Evolutionary conservation across 2,329 filamentous ascomycete species (phyloP).

Genomic region (Periconia digitata): DNA sequence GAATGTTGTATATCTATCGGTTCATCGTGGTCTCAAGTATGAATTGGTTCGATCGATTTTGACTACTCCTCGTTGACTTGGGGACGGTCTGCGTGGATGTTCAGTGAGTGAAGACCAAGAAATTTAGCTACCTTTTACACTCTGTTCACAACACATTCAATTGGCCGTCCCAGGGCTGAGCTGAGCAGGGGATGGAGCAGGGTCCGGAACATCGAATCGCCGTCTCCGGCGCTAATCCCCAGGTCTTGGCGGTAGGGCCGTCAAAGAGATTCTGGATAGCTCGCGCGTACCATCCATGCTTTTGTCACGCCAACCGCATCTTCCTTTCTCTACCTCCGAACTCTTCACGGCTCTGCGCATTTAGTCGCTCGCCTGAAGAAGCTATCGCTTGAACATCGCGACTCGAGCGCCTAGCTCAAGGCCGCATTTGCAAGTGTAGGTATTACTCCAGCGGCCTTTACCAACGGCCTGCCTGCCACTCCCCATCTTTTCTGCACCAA

Average conservation of each 20-base stretch:
- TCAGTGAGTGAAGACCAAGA: not conserved
- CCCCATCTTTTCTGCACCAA: too few relatives aligned
- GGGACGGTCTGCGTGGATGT: too few relatives aligned
- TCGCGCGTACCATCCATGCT: conserved; percentile 1
- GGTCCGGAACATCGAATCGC: not conserved
- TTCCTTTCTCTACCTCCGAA: too few relatives aligned
- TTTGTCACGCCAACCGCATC: conserved; percentile 7
- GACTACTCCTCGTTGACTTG: too few relatives aligned
- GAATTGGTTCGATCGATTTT: not conserved
- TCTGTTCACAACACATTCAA: not conserved
- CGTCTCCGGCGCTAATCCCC: conserved; percentile 8
- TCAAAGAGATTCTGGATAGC: conserved; percentile 7
- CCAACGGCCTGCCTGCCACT: too few relatives aligned
- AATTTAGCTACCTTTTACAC: too few relatives aligned
- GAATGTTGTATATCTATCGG: conserved; percentile 15
- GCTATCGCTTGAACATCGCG: too few relatives aligned
- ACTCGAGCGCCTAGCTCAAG: too few relatives aligned
- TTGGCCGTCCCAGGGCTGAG: not conserved
- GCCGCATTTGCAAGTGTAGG: too few relatives aligned
- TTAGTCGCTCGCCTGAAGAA: too few relatives aligned
- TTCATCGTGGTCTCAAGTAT: conserved; percentile 16
- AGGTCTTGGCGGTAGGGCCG: conserved; percentile 17
- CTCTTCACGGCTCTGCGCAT: too few relatives aligned
- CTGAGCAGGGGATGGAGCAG: not conserved
- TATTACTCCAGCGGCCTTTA: too few relatives aligned